A percentile compares a stretch with the other conserved stretches of the same genome.
These are phyloP conservation scores for Acacia acuminata DNA, from an alignment of 306 rosid species.

Conservation along the genomic window DNA sequence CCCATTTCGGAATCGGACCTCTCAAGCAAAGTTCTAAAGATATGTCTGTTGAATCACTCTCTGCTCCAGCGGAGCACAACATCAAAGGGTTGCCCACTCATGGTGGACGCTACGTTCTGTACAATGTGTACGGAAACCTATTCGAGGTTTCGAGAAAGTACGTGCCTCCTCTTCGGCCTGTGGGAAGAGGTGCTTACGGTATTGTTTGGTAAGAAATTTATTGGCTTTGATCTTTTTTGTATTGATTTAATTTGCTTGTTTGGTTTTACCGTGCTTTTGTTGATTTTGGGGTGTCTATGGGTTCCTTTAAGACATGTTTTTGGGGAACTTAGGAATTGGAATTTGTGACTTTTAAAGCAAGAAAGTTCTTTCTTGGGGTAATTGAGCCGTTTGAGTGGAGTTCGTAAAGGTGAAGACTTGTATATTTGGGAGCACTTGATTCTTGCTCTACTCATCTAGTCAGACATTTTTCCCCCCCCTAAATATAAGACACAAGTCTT, in stretches of 20 bases:
- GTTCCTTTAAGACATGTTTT: background rate
- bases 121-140: constrained; percentile 84
- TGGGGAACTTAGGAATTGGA: background rate
- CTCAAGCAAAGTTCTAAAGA: background rate
- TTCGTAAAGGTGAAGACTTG: constrained; percentile 4
- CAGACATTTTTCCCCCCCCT: too few relatives aligned
- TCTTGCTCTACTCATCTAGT: background rate
- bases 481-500: too few relatives aligned
- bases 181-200: constrained; percentile 95
- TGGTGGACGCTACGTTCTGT: constrained; percentile 77
- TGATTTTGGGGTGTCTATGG: constrained; percentile 29
- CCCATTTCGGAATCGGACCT: constrained; percentile 26
- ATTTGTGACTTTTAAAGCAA: constrained; percentile 27
- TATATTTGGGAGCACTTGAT: constrained; percentile 11
- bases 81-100: constrained; percentile 62
- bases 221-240: constrained; percentile 5
- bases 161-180: constrained; percentile 86
- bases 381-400: constrained; percentile 18
- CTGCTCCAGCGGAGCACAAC: constrained; percentile 54
- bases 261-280: background rate
- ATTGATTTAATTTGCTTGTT: constrained; percentile 8
- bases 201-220: constrained; percentile 76
- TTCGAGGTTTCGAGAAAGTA: constrained; percentile 88
- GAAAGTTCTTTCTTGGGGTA: constrained; percentile 12
- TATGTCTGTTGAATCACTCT: constrained; percentile 46